Evolutionary conservation across 768 basidiomycete species (phyloP), one percentile per base, ranked within the genome.

Genomic region (Mycena indigotica): DNA sequence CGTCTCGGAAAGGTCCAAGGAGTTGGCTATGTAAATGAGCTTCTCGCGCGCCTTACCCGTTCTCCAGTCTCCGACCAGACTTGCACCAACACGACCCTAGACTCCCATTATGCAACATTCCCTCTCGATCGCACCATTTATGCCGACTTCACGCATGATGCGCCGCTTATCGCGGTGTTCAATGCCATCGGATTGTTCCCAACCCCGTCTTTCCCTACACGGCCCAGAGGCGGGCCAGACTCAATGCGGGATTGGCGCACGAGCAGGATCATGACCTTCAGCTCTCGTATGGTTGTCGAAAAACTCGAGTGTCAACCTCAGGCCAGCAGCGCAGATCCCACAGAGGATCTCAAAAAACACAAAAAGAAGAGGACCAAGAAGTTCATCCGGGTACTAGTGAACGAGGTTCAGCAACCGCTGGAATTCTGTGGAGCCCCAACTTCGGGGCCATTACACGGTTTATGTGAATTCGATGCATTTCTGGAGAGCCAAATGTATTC

Each of bases 1-100:
- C 65, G 67, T 2, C 75, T 93, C 1, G 91, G 92, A 1, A 85
- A 77, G 4, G 84, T 93, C 3, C 90, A 91, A 67, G 91, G 92
- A 21, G 87, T 94, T 4, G 94, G 93, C 2, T 96, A 91, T 66
- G 77, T 91, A 66, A 93, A 93, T 67, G 93, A 95, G 73, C 81
- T 96, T 8, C 70, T 95, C 17, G 90, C 91, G 0, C 84, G 94
- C 10, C 78, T 95, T 38, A 90, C 87, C 0, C 76, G 77, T n/a
- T 71, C 70, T 8, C 82, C 84, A 0, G 88, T 91, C 26, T 66
- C 66, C 25, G 91, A 93, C 69, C 68, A 80, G 61, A 93, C 91
- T 0, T 85, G 87, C 62, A 90, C 88, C 1, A 94, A 94, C 70
- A 72, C 71, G 10, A 93, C 91, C 1, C 78, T 95, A 23, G 84